Evolutionary conservation across 768 basidiomycete species (phyloP), one percentile per base, ranked within the genome.

Genomic region (Lactifluus volemus): DNA sequence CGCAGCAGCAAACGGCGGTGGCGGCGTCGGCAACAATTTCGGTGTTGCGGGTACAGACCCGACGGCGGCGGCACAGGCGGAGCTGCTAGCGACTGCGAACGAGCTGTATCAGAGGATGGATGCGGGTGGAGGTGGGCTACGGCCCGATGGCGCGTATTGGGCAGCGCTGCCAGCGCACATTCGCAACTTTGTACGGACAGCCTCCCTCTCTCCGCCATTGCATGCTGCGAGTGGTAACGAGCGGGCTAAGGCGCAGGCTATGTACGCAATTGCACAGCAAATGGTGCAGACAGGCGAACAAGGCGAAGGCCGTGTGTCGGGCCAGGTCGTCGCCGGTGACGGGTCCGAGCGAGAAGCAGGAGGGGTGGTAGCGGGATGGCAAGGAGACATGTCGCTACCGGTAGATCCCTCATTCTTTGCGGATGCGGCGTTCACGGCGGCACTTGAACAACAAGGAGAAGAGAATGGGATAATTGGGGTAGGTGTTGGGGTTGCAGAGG

Each of bases 231-330:
- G 69, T 74, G 72, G 74, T 69, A 64, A 69, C 64, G 68, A 68
- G 65, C 70, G 72, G 49, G 67, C 69, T 58, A 77, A 84, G 76
- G 79, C 82, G 59, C 77, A 81, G 73, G 80, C 82, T 8, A 84
- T 86, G 83, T 84, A 84, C 68, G 77, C 82, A 55, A 81, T 85
- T 63, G 85, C 85, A 39, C 85, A 85, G 66, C 83, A 83, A 71
- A 84, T 85, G 76, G 78, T 76, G 39, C 81, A 77, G 68, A 75
- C 77, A 36, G 76, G 73, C 71, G 71, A 68, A 65, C 62, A 61
- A 64, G 59, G 64, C 63, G 60, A 65, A 58, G 47, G 64, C 55
- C 48, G 41, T 65, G 59, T 49, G 64, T 65, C 55, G 50, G 60
- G 61, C 63, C 65, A 56, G 71, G 70, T 64, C 39, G 42, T 9